Evolutionary conservation across 306 rosid species (phyloP).

Genomic region (Quercus alba): DNA sequence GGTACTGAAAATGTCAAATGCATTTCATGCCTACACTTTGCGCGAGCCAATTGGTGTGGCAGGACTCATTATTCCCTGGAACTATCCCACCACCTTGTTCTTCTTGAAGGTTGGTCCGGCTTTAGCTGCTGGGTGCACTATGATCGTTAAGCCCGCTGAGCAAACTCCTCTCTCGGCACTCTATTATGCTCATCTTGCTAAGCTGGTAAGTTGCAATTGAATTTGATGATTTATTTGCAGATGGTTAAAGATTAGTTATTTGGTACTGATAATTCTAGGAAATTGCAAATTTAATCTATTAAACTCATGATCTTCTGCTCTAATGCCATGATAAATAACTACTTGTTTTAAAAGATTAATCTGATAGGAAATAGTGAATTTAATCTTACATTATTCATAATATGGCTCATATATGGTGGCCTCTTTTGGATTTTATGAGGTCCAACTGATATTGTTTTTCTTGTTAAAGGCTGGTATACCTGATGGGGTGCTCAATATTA

Average conservation of each 20-base stretch:
- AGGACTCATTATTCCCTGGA: slow-evolving; percentile 90
- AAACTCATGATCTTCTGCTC: too few species aligned
- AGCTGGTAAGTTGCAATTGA: slow-evolving; percentile 35
- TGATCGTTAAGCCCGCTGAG: slow-evolving; percentile 85
- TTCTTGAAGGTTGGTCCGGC: slow-evolving; percentile 59
- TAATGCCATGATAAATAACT: too few species aligned
- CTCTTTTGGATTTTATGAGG: not conserved
- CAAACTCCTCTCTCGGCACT: slow-evolving; percentile 88
- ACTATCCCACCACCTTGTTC: slow-evolving; percentile 57
- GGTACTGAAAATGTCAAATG: slow-evolving; percentile 44
- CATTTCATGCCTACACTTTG: slow-evolving; percentile 65
- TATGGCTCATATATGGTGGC: too few species aligned
- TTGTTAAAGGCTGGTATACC: slow-evolving; percentile 76
- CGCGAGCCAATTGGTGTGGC: slow-evolving; percentile 79
- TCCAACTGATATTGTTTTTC: not conserved
- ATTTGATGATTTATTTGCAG: too few species aligned
- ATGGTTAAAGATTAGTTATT: too few species aligned
- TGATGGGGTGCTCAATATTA: slow-evolving; percentile 78
- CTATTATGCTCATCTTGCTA: slow-evolving; percentile 72
- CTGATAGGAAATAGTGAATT: too few species aligned
- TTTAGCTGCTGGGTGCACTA: slow-evolving; percentile 89
- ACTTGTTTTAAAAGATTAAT: too few species aligned
- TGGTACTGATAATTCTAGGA: too few species aligned
- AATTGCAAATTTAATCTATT: too few species aligned
- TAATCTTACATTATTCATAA: not conserved